A percentile compares a stretch with the other conserved stretches of the same genome.
These are phyloP conservation scores for Carex sylvatica DNA, from an alignment of 202 grass and related monocot genomes.

Conservation along the genomic window DNA sequence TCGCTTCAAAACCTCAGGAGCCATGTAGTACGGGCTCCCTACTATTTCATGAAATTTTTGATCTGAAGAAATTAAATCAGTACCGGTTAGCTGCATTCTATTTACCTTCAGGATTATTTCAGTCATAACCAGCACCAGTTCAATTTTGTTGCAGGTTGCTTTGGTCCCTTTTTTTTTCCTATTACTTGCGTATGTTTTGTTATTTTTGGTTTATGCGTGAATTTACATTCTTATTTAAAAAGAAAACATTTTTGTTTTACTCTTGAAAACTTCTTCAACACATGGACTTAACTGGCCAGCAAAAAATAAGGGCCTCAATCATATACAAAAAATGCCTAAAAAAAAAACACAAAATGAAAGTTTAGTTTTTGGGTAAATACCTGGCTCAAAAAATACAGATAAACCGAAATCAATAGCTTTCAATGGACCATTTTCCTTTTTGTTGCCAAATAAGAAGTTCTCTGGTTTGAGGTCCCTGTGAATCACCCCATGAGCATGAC, in stretches of 20 bases:
- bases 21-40: slow-evolving; percentile 43
- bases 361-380: not conserved
- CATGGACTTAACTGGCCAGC: not conserved
- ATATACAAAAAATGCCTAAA: not conserved
- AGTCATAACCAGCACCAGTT: not conserved
- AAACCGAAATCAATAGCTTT: slow-evolving; percentile 44
- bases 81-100: not conserved
- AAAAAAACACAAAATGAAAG: not conserved
- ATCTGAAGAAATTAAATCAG: not conserved
- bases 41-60: slow-evolving; percentile 33
- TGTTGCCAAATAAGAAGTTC: slow-evolving; percentile 37
- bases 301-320: not conserved
- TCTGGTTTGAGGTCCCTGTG: slow-evolving; percentile 41
- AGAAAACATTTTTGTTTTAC: not conserved
- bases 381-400: slow-evolving; percentile 35
- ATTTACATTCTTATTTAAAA: not conserved
- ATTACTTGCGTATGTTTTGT: no score
- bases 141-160: not conserved
- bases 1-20: slow-evolving; percentile 41
- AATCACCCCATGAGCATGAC: slow-evolving; percentile 37
- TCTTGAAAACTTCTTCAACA: not conserved
- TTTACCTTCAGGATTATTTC: not conserved
- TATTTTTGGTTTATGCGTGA: no score
- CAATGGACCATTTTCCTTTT: slow-evolving; percentile 32
- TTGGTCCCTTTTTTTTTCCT: not conserved